Percentiles rank a stretch among this genome's conserved stretches.
Conservation (phyloP, 306 rosid genomes). For the Crataegus laevigata region DNA sequence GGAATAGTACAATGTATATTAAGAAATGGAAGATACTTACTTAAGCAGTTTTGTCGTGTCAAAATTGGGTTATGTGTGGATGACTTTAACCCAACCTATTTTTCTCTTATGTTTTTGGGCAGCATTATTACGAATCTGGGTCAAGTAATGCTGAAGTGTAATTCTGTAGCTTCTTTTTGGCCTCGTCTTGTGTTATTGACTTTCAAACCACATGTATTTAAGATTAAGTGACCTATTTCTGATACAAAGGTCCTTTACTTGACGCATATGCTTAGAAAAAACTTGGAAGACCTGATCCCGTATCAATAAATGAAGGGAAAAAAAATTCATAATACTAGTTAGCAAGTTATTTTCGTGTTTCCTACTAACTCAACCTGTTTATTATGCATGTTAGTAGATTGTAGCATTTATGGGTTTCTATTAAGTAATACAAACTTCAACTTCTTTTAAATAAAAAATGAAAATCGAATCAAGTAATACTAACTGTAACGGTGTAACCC, state of each 20-base stretch:
- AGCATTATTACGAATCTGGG: neutral
- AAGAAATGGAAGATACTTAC: neutral
- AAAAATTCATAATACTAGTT: too few species aligned
- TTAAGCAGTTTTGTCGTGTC: neutral
- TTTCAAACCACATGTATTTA: neutral
- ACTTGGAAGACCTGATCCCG: too few species aligned
- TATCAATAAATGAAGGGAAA: too few species aligned
- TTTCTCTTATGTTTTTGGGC: neutral
- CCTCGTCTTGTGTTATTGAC: neutral
- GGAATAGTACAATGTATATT: neutral
- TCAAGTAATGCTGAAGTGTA: neutral
- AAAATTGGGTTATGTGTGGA: neutral
- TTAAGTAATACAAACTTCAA: neutral
- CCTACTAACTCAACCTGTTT: neutral
- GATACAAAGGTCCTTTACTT: too few species aligned
- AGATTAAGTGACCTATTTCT: neutral
- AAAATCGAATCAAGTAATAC: neutral
- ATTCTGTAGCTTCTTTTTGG: neutral
- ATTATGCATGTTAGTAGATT: neutral
- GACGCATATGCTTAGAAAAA: too few species aligned
- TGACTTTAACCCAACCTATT: neutral
- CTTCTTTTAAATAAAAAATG: too few species aligned
- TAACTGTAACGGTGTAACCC: neutral
- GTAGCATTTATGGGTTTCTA: neutral
- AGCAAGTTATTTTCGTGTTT: too few species aligned